phyloP scores from a whole-genome alignment of 23 red algal genomes.

The Agarophyton chilense region DNA sequence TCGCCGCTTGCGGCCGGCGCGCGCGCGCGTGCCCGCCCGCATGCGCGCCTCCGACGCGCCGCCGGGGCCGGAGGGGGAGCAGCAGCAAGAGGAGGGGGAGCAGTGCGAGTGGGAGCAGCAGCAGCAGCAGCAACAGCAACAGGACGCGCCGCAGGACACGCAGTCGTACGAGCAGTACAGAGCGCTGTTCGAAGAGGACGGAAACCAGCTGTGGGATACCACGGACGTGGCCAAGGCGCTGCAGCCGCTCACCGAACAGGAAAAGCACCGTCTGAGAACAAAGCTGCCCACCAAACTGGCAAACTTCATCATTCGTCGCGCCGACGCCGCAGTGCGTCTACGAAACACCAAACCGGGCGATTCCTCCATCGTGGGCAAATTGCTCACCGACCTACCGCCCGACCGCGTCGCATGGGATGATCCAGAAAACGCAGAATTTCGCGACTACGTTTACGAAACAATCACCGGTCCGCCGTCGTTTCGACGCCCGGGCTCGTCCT shows the following conservation, averaged over 20 bases:
- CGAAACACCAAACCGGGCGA: conserved; percentile 35
- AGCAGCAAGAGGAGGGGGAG: no score
- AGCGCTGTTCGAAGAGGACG: conserved; percentile 1
- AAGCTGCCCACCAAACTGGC: conserved; percentile 43
- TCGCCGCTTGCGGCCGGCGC: no score
- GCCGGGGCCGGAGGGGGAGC: no score
- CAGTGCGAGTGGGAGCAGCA: background rate
- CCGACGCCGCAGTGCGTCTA: conserved; percentile 35
- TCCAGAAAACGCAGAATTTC: conserved; percentile 36
- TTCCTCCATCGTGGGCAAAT: conserved; percentile 15
- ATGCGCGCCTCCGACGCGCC: no score
- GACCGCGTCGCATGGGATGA: conserved; percentile 17
- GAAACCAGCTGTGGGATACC: conserved; percentile 14
- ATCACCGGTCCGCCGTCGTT: conserved; percentile 37
- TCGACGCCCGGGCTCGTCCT: conserved; percentile 13
- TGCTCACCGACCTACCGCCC: conserved; percentile 23
- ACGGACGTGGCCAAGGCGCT: conserved; percentile 9
- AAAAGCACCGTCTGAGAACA: conserved; percentile 16
- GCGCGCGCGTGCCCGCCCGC: no score
- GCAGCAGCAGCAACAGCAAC: background rate
- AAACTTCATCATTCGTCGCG: conserved; percentile 59
- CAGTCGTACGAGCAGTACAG: background rate
- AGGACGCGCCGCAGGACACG: background rate
- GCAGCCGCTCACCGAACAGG: conserved; percentile 25
- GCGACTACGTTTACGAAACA: conserved; percentile 62